Evolutionary conservation across 2,329 filamentous ascomycete species (phyloP).

Genomic region (Magnaporthiopsis incrustans): DNA sequence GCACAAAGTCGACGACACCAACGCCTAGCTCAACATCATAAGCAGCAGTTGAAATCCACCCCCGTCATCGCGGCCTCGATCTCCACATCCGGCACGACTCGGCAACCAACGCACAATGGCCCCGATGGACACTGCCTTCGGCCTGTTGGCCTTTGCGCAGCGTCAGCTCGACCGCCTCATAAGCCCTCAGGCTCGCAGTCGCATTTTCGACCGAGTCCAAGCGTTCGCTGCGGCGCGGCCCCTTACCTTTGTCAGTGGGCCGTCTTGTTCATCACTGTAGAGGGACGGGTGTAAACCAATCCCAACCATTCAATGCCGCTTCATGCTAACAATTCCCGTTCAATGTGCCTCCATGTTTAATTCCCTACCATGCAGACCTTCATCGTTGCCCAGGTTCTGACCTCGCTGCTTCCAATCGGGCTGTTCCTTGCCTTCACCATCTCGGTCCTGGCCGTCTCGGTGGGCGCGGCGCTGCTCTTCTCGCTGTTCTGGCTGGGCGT

Average conservation of each 20-base stretch:
- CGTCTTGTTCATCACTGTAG: too few relatives aligned
- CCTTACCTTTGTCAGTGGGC: conserved; percentile 54
- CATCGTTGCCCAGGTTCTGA: conserved; percentile 52
- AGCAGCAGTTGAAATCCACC: not conserved
- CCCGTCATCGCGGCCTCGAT: not conserved
- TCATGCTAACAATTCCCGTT: not conserved
- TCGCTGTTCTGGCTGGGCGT: conserved; percentile 49
- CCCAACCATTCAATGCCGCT: not conserved
- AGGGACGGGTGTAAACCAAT: too few relatives aligned
- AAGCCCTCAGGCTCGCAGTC: conserved; percentile 51
- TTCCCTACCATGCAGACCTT: conserved; percentile 49
- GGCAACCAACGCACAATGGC: conserved; percentile 12
- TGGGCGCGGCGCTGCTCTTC: conserved; percentile 56
- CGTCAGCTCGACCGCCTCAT: conserved; percentile 43
- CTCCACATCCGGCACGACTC: not conserved
- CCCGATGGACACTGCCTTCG: conserved; percentile 26
- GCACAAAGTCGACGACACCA: not conserved
- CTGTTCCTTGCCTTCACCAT: conserved; percentile 61
- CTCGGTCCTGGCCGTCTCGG: conserved; percentile 53
- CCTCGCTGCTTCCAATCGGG: conserved; percentile 59
- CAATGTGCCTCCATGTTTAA: too few relatives aligned
- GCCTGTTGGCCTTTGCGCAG: conserved; percentile 31
- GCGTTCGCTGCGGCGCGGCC: conserved; percentile 57
- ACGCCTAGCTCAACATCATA: too few relatives aligned
- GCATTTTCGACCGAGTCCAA: conserved; percentile 42